phyloP scores from a whole-genome alignment of 371 early-diverging fungal genomes.

The Apophysomyces variabilis region DNA sequence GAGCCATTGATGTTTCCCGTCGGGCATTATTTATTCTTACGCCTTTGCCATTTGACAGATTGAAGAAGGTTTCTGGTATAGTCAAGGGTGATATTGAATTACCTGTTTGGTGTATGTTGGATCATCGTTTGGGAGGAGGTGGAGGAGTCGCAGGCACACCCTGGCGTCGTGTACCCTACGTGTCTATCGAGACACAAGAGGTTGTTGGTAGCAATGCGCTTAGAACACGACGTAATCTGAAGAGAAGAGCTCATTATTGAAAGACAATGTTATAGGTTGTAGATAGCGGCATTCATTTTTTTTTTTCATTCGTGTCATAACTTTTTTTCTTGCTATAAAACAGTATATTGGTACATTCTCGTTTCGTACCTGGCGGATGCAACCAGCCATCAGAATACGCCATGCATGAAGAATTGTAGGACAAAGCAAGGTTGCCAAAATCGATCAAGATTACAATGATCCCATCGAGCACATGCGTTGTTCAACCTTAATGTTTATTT shows the following conservation, averaged over 20 bases:
- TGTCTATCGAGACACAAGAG: constrained; percentile 38
- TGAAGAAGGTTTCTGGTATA: constrained; percentile 63
- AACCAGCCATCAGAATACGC: neutral
- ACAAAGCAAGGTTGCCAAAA: constrained; percentile 5
- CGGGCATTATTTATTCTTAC: constrained; percentile 68
- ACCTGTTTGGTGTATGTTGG: constrained; percentile 51
- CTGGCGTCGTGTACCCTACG: constrained; percentile 57
- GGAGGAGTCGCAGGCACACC: constrained; percentile 52
- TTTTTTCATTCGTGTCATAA: neutral
- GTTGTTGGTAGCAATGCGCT: constrained; percentile 43
- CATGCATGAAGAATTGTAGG: constrained; percentile 2
- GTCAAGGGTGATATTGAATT: constrained; percentile 63
- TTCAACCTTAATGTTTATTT: constrained; percentile 10
- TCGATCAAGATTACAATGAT: constrained; percentile 8
- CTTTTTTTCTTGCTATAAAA: neutral
- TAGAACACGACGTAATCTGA: constrained; percentile 41
- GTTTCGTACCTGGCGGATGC: too few species aligned
- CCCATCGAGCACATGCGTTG: constrained; percentile 4
- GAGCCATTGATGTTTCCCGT: constrained; percentile 68
- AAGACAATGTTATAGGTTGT: neutral
- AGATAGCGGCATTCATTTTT: neutral
- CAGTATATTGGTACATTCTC: neutral
- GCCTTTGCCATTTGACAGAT: constrained; percentile 53
- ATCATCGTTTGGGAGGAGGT: constrained; percentile 39
- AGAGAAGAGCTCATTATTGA: constrained; percentile 22